Evolutionary conservation across 2,329 filamentous ascomycete genomes (phyloP).

Genomic region (Celoporthe dispersa): DNA sequence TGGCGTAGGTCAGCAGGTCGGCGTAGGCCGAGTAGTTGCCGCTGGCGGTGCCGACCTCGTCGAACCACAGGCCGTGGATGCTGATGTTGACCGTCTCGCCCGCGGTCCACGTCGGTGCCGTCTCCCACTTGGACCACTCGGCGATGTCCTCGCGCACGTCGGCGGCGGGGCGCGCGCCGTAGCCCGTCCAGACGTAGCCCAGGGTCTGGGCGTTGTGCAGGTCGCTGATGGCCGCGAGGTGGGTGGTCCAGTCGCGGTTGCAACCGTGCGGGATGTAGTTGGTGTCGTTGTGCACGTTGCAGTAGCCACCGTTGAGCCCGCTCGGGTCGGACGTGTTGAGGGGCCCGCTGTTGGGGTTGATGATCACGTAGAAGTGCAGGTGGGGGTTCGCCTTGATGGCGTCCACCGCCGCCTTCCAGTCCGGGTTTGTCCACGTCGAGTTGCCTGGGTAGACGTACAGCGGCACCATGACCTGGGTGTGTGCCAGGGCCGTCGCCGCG

Average conservation of each 20-base stretch:
- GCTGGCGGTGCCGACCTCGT: slow-evolving; percentile 26
- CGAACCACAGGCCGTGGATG: slow-evolving; percentile 32
- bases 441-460: slow-evolving; percentile 29
- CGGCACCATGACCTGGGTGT: slow-evolving; percentile 27
- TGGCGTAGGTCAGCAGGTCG: slow-evolving; percentile 25
- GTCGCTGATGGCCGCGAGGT: slow-evolving; percentile 27
- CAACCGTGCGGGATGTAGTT: slow-evolving; percentile 30
- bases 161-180: slow-evolving; percentile 20
- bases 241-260: slow-evolving; percentile 32
- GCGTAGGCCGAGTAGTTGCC: slow-evolving; percentile 17
- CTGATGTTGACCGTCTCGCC: slow-evolving; percentile 27
- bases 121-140: slow-evolving; percentile 30
- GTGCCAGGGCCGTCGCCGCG: slow-evolving; percentile 21
- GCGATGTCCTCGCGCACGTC: slow-evolving; percentile 27
- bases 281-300: slow-evolving; percentile 23
- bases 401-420: slow-evolving; percentile 29
- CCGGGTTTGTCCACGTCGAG: slow-evolving; percentile 27
- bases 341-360: slow-evolving; percentile 31
- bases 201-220: slow-evolving; percentile 31
- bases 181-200: slow-evolving; percentile 30
- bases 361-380: slow-evolving; percentile 29
- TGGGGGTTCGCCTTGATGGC: slow-evolving; percentile 25
- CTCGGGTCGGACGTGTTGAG: slow-evolving; percentile 26
- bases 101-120: slow-evolving; percentile 22
- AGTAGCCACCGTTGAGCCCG: slow-evolving; percentile 26